Percentiles rank a stretch among this genome's conserved stretches.
Conservation (phyloP, 2,329 filamentous ascomycete genomes). For the Bipolaris oryzae region DNA sequence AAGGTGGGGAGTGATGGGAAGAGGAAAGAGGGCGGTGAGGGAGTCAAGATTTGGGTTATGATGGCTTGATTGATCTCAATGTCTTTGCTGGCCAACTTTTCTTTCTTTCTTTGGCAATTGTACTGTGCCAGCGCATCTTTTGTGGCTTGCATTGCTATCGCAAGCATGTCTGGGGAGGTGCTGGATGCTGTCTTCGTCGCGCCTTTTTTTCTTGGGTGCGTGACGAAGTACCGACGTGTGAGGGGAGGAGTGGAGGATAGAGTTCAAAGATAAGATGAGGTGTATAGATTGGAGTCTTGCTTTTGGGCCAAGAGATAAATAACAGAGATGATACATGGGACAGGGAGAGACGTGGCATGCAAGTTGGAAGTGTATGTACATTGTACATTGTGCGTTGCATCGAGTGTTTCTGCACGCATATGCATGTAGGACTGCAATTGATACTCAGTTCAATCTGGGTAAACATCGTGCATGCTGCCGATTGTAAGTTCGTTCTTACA, state of each 20-base stretch:
- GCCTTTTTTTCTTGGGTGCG: neutral
- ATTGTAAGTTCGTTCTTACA: neutral
- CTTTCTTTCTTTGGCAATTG: no score
- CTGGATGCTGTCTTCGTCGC: neutral
- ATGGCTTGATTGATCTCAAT: conserved; percentile 1
- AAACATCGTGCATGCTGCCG: neutral
- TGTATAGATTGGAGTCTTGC: neutral
- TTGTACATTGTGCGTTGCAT: neutral
- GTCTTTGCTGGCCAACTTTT: no score
- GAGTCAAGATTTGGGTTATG: conserved; percentile 13
- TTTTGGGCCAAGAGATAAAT: neutral
- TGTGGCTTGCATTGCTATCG: neutral
- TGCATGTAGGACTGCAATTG: neutral
- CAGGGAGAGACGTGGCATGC: neutral
- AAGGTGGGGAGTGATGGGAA: conserved; percentile 6
- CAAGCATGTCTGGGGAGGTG: neutral
- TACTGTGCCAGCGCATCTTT: neutral
- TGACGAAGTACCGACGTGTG: neutral
- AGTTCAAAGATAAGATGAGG: neutral
- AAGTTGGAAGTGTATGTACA: neutral
- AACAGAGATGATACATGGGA: neutral
- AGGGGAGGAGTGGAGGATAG: neutral
- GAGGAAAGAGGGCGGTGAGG: conserved; percentile 10
- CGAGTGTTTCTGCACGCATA: neutral
- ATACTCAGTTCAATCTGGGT: neutral